These are phyloP conservation scores for Dryas drummondii DNA, from an alignment of 306 rosid genomes.

Conservation along the genomic window DNA sequence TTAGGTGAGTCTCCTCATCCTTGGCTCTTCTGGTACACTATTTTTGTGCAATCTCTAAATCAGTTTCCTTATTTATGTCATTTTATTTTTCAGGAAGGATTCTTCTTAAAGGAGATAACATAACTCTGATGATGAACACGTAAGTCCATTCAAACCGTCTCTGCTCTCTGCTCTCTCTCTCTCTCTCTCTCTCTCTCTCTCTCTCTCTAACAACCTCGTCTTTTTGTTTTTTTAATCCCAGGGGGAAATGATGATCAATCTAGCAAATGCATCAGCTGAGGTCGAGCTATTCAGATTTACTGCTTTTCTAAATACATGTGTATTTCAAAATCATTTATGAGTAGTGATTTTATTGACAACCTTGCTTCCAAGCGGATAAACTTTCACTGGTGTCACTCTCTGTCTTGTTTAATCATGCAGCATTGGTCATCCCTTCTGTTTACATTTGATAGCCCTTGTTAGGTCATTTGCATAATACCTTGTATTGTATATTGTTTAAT, in stretches of 20 bases:
- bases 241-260: slow-evolving; percentile 59
- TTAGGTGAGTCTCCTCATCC: slow-evolving; percentile 39
- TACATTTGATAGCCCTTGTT: background rate
- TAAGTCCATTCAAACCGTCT: slow-evolving; percentile 37
- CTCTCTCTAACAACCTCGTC: background rate
- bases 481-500: background rate
- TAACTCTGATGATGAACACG: slow-evolving; percentile 87
- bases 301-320: background rate
- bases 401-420: background rate
- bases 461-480: background rate
- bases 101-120: slow-evolving; percentile 88
- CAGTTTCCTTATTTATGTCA: background rate
- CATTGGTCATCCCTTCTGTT: background rate
- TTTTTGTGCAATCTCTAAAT: slow-evolving; percentile 21
- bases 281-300: slow-evolving; percentile 17
- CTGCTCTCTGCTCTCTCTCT: background rate
- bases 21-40: background rate
- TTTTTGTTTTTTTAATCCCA: slow-evolving; percentile 28
- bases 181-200: background rate
- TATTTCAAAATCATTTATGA: slow-evolving; percentile 14
- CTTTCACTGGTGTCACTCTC: background rate
- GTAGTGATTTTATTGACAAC: background rate
- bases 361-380: slow-evolving; percentile 5
- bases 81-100: slow-evolving; percentile 61
- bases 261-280: background rate